phyloP scores from a whole-genome alignment of 1,284 basidiomycete species.

The Marasmius oreades region DNA sequence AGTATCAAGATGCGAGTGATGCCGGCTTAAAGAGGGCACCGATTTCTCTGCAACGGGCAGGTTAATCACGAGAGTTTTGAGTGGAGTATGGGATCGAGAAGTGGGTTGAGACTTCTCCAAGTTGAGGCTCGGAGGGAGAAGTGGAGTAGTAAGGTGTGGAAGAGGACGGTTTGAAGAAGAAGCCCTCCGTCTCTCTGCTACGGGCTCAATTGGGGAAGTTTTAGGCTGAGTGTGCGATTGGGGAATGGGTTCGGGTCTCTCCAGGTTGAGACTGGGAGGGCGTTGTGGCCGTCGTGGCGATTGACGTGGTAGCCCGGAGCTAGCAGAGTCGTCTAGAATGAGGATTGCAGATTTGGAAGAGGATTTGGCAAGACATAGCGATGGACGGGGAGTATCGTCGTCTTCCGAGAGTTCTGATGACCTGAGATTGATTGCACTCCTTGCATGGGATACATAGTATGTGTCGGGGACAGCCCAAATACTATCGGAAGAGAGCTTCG shows the following conservation, averaged over 20 bases:
- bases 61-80: not conserved
- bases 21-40: not conserved
- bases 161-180: too few relatives aligned
- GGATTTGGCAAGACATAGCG: not conserved
- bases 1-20: not conserved
- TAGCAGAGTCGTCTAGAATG: not conserved
- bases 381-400: not conserved
- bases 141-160: too few relatives aligned
- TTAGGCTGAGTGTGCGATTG: too few relatives aligned
- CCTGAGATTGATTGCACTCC: not conserved
- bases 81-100: too few relatives aligned
- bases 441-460: not conserved
- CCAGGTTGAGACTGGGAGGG: conserved; percentile 25
- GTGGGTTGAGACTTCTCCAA: too few relatives aligned
- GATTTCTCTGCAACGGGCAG: not conserved
- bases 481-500: not conserved
- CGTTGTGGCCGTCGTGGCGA: conserved; percentile 24
- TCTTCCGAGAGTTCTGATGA: not conserved
- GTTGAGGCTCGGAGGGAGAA: too few relatives aligned
- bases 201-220: too few relatives aligned
- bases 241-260: not conserved
- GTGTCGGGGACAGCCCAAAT: too few relatives aligned
- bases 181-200: too few relatives aligned
- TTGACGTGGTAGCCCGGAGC: not conserved
- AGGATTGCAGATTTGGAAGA: not conserved